A percentile compares a stretch with the other conserved stretches of the same genome.
Evolutionary conservation across 2,329 filamentous ascomycete genomes (phyloP).

Genomic region (Albophoma yamanashiensis): DNA sequence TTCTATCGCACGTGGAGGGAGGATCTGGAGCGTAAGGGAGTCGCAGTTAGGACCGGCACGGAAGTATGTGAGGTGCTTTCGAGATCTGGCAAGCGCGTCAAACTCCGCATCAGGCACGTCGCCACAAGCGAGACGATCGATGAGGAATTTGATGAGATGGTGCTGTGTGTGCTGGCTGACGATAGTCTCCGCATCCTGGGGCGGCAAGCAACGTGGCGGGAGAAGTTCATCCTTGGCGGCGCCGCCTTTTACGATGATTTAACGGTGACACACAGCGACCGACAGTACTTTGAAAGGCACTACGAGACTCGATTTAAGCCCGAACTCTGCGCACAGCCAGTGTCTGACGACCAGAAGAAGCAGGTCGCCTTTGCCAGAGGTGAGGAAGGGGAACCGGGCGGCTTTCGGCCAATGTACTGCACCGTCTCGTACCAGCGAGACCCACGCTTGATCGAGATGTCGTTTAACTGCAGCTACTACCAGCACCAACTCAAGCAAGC

Average conservation of each 20-base stretch:
- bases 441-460: conserved; percentile 53
- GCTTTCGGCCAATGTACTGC: conserved; percentile 55
- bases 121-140: conserved; percentile 35
- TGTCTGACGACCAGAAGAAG: conserved; percentile 25
- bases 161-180: conserved; percentile 55
- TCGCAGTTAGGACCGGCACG: conserved; percentile 43
- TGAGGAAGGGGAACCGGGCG: conserved; percentile 23
- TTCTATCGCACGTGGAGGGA: conserved; percentile 52
- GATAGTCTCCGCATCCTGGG: conserved; percentile 51
- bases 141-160: conserved; percentile 54
- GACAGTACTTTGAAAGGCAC: conserved; percentile 53
- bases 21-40: conserved; percentile 41
- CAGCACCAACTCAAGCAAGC: conserved; percentile 55
- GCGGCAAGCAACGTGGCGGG: conserved; percentile 45
- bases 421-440: conserved; percentile 49
- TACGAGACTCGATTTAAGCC: conserved; percentile 52
- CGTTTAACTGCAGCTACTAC: conserved; percentile 67
- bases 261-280: conserved; percentile 58
- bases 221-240: conserved; percentile 58
- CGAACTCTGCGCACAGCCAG: conserved; percentile 37
- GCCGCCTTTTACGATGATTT: conserved; percentile 62
- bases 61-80: conserved; percentile 42
- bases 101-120: conserved; percentile 40
- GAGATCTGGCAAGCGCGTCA: conserved; percentile 39
- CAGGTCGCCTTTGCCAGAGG: conserved; percentile 30